Evolutionary conservation across 495 filamentous ascomycete species (phyloP), one percentile per base, ranked within the genome.

Genomic region (Elasticomyces elasticus): DNA sequence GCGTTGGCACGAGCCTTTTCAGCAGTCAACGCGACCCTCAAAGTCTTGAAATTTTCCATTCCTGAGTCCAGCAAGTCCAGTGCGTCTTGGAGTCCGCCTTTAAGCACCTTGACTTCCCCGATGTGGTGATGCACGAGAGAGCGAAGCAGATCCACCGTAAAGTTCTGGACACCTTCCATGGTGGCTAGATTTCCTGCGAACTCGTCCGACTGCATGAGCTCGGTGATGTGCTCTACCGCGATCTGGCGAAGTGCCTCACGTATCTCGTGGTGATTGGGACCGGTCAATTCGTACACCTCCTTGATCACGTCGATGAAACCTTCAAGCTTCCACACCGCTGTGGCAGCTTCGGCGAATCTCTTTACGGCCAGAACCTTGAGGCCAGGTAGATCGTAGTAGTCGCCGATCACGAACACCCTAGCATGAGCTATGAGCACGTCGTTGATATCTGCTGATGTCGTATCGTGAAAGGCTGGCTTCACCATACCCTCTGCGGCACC

Each of bases 351-450:
- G 17, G 19, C 19, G 54, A 56, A 56, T 1, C 37, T 24, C 13
- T 50, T 19, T 5, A 35, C 19, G 1, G 54, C 54, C 13, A 56
- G 3, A 1, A 15, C 9, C 22, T 42, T 31, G 22, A 56, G 54
- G 5, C 12, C 28, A 10, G 48, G 48, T n/a, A 58, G 23, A 13
- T 52, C 15, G 31, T 46, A 52, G 49, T 52, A 42, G 26, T 52
- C 42, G 19, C 27, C 55, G 49, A 52, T 58, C 11, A 7, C 49
- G 31, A 22, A 47, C 5, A 41, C 42, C 6, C 47, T 6, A 17
- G 37, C 48, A 28, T 52, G 55, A 19, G 55, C 38, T 13, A 28
- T 44, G n/a, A 52, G 49, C n/a, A 24, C 5, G 5, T 35, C 9
- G 44, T 20, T 56, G 44, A 25, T 2, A 46, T 27, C 27, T 12